Base-by-base conservation (phyloP, 345 rosid species). In the Pelargonium nanum region DNA sequence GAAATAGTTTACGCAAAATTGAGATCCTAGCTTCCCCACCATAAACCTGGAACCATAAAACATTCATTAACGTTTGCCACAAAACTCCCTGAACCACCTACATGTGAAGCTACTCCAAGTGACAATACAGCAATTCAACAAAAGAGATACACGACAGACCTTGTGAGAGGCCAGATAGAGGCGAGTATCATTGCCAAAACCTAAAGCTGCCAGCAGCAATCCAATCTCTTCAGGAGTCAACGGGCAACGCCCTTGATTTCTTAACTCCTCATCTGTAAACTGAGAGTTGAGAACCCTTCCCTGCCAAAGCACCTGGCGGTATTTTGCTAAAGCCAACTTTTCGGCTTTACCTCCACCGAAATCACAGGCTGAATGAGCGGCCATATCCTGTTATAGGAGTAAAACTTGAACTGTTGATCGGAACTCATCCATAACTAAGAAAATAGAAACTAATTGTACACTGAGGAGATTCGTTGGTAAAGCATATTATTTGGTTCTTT, bases 271-370 rank as follows among this genome's bases (percentile, higher is more conserved):
- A 55, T 89, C 82, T 9, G 92, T 81, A 68, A 84, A 84, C 74
- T 84, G 96, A 52, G 96, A 83, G 70, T 93, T 93, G 50, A 89
- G 65, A 57, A 90, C 97, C 71, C 96, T 78, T 78, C 97, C 96
- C 77, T 90, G 96, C 97, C 97, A 87, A 55, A 88, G 71, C 61
- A 87, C 81, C 60, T 88, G 96, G 10, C 99, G 85, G 70, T 88
- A 87, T 62, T 87, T 94, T 2, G 96, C 95, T 44, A 94, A 79
- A 56, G 95, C 88, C 61, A 90, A 72, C 71, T 60, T 88, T 74
- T 94, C 96, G 26, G 97, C 91, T 75, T 94, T 94, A 40, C 97
- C 99, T 20, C 97, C 97, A 62, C 92, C 99, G 72, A 94, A 93
- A 69, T 90, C 92, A 30, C 99, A 94, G 40, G 90, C 90, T 57